phyloP scores from a whole-genome alignment of 352 stramenopile species.

The Pythium sp. region DNA sequence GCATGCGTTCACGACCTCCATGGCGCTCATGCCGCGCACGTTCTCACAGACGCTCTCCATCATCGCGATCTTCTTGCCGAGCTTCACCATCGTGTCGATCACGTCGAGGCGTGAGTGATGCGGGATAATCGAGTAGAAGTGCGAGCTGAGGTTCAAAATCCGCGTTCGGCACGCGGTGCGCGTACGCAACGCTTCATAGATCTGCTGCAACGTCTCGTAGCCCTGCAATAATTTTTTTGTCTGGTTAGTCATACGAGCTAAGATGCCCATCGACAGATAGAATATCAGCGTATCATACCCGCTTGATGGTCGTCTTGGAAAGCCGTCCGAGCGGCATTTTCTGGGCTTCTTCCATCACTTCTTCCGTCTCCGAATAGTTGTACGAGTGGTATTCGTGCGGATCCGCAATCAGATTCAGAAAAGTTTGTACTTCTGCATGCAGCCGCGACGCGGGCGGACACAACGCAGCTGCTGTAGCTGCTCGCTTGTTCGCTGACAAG shows the following conservation, averaged over 20 bases:
- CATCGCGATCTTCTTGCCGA: conserved; percentile 55
- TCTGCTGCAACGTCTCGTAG: conserved; percentile 59
- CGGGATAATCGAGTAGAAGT: conserved; percentile 69
- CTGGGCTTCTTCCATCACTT: conserved; percentile 41
- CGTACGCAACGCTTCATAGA: conserved; percentile 52
- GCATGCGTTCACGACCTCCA: conserved; percentile 37
- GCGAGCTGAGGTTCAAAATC: conserved; percentile 51
- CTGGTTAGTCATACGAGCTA: neutral
- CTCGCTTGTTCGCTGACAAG: neutral
- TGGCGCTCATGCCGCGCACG: conserved; percentile 34
- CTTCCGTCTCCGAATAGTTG: conserved; percentile 34
- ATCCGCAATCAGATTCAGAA: conserved; percentile 23
- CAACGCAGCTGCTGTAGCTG: neutral
- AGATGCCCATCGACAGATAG: neutral
- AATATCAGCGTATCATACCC: conserved; percentile 25
- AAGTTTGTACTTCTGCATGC: conserved; percentile 45
- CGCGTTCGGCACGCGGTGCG: conserved; percentile 32
- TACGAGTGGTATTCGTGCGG: conserved; percentile 34
- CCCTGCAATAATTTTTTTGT: conserved; percentile 35
- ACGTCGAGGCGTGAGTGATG: conserved; percentile 44
- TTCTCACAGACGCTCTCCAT: conserved; percentile 52
- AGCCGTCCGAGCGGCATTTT: conserved; percentile 50
- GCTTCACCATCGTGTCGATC: conserved; percentile 70
- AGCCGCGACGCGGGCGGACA: conserved; percentile 37
- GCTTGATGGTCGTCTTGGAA: conserved; percentile 59